Conservation (phyloP, 2,329 filamentous ascomycete species). For the Aureobasidium vineae region DNA sequence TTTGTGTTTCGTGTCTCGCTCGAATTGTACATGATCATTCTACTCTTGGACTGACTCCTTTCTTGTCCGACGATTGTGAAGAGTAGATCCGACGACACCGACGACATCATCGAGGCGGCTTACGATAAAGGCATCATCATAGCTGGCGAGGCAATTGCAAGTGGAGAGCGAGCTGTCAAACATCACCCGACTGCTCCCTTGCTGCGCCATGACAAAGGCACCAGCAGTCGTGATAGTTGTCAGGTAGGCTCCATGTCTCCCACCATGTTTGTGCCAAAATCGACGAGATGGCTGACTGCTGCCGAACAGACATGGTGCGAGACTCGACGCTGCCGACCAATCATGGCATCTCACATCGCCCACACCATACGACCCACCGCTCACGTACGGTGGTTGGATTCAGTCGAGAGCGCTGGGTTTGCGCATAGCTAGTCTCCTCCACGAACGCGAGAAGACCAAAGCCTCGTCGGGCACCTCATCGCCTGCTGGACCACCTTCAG, state of each 20-base stretch:
- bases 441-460: conserved; percentile 50
- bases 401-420: conserved; percentile 79
- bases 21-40: neutral
- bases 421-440: conserved; percentile 73
- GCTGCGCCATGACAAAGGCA: conserved; percentile 43
- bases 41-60: neutral
- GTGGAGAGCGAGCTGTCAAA: neutral
- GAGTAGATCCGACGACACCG: neutral
- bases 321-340: conserved; percentile 91
- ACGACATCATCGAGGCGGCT: conserved; percentile 14
- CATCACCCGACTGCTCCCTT: conserved; percentile 1
- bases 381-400: conserved; percentile 92
- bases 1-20: neutral
- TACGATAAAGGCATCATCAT: neutral
- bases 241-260: conserved; percentile 40
- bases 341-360: conserved; percentile 92
- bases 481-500: neutral
- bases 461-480: conserved; percentile 34
- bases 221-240: conserved; percentile 52
- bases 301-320: conserved; percentile 72
- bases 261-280: neutral
- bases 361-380: conserved; percentile 90
- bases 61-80: neutral
- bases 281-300: conserved; percentile 28
- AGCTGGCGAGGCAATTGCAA: neutral